Conservation (phyloP, 2,329 filamentous ascomycete genomes). For the Lecanicillium sp. region DNA sequence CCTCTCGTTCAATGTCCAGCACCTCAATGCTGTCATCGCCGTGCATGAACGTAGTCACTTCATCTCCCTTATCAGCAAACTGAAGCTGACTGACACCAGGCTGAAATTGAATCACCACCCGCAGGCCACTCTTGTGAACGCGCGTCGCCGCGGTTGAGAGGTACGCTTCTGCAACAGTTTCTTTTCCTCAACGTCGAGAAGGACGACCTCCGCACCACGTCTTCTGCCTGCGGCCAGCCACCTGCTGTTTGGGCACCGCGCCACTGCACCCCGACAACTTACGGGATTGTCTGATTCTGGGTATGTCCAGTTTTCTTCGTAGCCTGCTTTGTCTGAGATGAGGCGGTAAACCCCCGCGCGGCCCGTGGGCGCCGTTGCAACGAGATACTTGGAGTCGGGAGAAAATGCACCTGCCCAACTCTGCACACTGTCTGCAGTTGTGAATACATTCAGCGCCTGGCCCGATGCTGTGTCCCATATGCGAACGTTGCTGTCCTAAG, state of each 20-base stretch:
- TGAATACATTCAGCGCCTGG: neutral
- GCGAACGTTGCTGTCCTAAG: constrained; percentile 7
- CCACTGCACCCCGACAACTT: constrained; percentile 5
- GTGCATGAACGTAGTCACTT: neutral
- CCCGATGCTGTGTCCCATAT: constrained; percentile 13
- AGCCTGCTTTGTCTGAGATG: neutral
- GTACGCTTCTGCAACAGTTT: constrained; percentile 1
- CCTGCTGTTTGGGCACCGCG: constrained; percentile 12
- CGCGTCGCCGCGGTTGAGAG: neutral
- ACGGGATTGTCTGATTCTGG: neutral
- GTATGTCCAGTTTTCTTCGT: constrained; percentile 1
- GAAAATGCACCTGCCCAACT: constrained; percentile 13
- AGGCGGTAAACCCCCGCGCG: constrained; percentile 1
- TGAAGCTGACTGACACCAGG: neutral
- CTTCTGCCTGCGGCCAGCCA: constrained; percentile 8
- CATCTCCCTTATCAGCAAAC: constrained; percentile 2
- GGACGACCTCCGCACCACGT: neutral
- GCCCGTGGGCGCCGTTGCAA: neutral
- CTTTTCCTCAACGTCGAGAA: constrained; percentile 9
- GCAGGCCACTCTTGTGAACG: neutral
- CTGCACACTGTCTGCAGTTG: constrained; percentile 1
- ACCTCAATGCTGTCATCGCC: constrained; percentile 12
- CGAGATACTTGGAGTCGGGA: constrained; percentile 7
- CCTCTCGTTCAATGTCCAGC: neutral
- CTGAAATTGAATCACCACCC: neutral